Base-by-base conservation (phyloP, 192 early-diverging fungal genomes). In the Backusella psychrophila region DNA sequence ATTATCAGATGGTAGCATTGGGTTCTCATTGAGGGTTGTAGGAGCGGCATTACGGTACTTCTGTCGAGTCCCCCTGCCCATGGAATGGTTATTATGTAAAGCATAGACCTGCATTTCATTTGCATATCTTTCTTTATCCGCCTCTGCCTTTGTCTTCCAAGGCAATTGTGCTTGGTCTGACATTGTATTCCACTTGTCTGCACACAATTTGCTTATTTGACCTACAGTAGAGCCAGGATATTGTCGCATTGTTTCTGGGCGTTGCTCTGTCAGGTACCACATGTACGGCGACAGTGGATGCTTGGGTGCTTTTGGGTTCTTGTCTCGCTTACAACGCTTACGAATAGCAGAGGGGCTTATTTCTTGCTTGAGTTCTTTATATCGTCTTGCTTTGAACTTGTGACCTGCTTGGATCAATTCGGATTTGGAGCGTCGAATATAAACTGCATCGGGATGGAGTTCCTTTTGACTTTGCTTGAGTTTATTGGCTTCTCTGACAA, bases 201-300 rank as follows among this genome's bases (percentile, higher is more conserved):
- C 87, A 69, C 93, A 90, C 14, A 89, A 78, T 75, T 92, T 91
- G 65, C 88, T 90, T 69, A 92, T 89, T 44, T 86, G 88, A 2
- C 92, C 92, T 63, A 92, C 87, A 33, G 86, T 89, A 68, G 84
- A 87, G 12, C 89, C 90, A 23, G 90, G 84, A 65, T 86, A 84
- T 63, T 90, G 83, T 52, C 82, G 83, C 53, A 89, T 83, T 29
- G 87, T 84, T n/a, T 82, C 79, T 7, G 89, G 88, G 14, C 92
- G 81, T 38, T 88, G 87, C 6, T 89, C 87, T 19, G 82, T 86
- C 69, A 93, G 69, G 66, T 87, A 93, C 75, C 85, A 91, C 46
- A 93, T 79, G 73, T 91, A 93, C 19, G 89, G 90, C 1, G 89
- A 91, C 79, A 91, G 86, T 52, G 92, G 92, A 73, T 93, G 92